These are phyloP conservation scores for Xerocomus brunneocitrinus DNA, from an alignment of 768 basidiomycete species.

Conservation along the genomic window DNA sequence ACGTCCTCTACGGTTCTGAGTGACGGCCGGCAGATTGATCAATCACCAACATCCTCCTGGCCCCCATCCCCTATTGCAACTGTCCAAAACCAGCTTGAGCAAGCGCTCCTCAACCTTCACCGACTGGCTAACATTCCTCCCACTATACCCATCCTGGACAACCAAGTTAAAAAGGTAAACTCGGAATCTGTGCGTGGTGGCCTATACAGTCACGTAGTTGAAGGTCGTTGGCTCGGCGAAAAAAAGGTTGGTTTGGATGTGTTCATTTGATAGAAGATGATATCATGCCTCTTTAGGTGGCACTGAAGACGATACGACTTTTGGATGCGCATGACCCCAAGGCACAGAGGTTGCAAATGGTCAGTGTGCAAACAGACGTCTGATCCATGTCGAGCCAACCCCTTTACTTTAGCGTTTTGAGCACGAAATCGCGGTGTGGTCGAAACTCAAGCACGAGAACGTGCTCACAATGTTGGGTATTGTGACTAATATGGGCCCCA, in stretches of 20 bases:
- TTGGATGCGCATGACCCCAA: slow-evolving; percentile 41
- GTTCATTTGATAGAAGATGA: background rate
- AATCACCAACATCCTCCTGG: slow-evolving; percentile 19
- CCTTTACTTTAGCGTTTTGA: slow-evolving; percentile 43
- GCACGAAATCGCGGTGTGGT: slow-evolving; percentile 54
- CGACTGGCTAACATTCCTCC: slow-evolving; percentile 50
- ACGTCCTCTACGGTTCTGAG: slow-evolving; percentile 15
- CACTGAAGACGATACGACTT: slow-evolving; percentile 50
- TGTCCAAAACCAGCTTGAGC: slow-evolving; percentile 38
- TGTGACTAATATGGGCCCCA: slow-evolving; percentile 48
- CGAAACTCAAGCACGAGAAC: slow-evolving; percentile 45
- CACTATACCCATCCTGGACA: slow-evolving; percentile 47
- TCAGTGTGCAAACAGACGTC: slow-evolving; percentile 4
- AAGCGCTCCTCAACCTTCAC: slow-evolving; percentile 45
- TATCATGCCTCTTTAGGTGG: slow-evolving; percentile 38
- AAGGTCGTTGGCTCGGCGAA: slow-evolving; percentile 51
- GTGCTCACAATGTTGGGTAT: slow-evolving; percentile 49
- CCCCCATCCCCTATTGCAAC: slow-evolving; percentile 23
- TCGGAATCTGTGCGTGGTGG: slow-evolving; percentile 45
- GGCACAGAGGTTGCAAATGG: slow-evolving; percentile 37
- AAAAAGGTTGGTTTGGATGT: slow-evolving; percentile 38
- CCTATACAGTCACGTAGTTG: slow-evolving; percentile 50
- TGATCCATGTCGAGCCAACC: background rate
- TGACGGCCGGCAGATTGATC: slow-evolving; percentile 16
- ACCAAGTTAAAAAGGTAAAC: slow-evolving; percentile 41